Percentiles rank a stretch among this genome's conserved stretches.
phyloP scores from a whole-genome alignment of 331 rosid genomes.

The Pyrus hybrid region DNA sequence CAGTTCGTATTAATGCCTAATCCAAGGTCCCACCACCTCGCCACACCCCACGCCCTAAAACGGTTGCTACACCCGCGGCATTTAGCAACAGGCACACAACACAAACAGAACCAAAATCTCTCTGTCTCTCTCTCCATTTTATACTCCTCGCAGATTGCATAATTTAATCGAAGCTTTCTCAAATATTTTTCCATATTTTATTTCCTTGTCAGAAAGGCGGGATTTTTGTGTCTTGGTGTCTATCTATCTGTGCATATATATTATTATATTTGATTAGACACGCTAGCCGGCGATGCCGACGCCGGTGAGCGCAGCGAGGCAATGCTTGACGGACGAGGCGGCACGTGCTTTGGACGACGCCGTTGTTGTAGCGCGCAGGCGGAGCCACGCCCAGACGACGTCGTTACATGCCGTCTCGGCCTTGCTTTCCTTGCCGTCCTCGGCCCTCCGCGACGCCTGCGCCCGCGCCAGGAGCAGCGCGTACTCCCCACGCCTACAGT shows the following conservation, averaged over 20 bases:
- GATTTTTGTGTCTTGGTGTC: not conserved
- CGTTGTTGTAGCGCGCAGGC: constrained; percentile 62
- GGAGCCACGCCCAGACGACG: constrained; percentile 73
- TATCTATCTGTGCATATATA: not conserved
- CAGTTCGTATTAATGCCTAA: constrained; percentile 22
- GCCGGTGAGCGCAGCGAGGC: constrained; percentile 85
- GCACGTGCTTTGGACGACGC: constrained; percentile 72
- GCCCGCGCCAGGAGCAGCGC: constrained; percentile 69
- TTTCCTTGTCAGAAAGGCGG: not conserved
- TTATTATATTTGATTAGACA: no score
- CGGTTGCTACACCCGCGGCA: not conserved
- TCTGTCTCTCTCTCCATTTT: not conserved
- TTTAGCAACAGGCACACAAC: not conserved
- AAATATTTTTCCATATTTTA: not conserved
- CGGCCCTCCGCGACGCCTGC: constrained; percentile 67
- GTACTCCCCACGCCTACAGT: constrained; percentile 60
- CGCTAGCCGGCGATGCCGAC: constrained; percentile 97
- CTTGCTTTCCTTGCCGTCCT: constrained; percentile 48
- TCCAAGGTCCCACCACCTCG: not conserved
- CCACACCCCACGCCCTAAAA: not conserved
- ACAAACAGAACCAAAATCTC: not conserved
- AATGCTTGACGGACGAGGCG: constrained; percentile 78
- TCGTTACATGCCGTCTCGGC: constrained; percentile 85
- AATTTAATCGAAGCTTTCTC: constrained; percentile 6
- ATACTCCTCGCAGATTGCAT: not conserved